phyloP scores from a whole-genome alignment of 2,329 filamentous ascomycete genomes.

The Aspergillus fructus region DNA sequence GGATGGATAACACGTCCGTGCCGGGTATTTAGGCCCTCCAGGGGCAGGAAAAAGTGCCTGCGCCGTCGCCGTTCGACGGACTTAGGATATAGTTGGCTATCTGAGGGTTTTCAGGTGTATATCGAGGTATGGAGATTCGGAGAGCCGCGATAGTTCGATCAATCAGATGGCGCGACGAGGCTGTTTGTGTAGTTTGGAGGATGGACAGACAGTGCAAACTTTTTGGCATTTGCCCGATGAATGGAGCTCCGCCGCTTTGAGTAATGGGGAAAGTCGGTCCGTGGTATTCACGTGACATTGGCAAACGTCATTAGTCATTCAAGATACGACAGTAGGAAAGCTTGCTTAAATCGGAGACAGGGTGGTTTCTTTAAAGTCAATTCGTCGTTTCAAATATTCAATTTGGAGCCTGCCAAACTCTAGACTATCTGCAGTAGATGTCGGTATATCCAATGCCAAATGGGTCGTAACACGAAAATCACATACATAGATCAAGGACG shows the following conservation, averaged over 20 bases:
- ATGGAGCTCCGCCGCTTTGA: background rate
- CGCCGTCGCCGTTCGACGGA: background rate
- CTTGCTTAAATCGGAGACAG: too few species aligned
- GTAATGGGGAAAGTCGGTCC: slow-evolving; percentile 3
- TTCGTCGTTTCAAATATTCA: background rate
- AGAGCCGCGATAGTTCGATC: slow-evolving; percentile 21
- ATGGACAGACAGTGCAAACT: slow-evolving; percentile 43
- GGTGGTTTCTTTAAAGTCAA: background rate
- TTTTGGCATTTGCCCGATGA: slow-evolving; percentile 17
- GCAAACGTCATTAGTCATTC: background rate
- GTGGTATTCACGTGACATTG: background rate
- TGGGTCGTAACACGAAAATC: background rate
- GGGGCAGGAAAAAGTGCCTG: background rate
- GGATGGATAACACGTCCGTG: background rate
- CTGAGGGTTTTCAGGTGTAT: slow-evolving; percentile 10
- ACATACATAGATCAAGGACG: slow-evolving; percentile 1
- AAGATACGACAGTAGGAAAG: too few species aligned
- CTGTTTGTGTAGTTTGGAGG: slow-evolving; percentile 43
- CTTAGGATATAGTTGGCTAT: slow-evolving; percentile 4
- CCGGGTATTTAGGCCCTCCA: background rate
- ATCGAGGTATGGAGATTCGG: slow-evolving; percentile 7
- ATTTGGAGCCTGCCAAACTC: slow-evolving; percentile 19
- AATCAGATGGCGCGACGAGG: slow-evolving; percentile 29
- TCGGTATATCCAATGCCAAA: background rate
- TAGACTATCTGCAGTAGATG: background rate